Evolutionary conservation across 108 stramenopile species (phyloP).

Genomic region (Mediolabrus comicus): DNA sequence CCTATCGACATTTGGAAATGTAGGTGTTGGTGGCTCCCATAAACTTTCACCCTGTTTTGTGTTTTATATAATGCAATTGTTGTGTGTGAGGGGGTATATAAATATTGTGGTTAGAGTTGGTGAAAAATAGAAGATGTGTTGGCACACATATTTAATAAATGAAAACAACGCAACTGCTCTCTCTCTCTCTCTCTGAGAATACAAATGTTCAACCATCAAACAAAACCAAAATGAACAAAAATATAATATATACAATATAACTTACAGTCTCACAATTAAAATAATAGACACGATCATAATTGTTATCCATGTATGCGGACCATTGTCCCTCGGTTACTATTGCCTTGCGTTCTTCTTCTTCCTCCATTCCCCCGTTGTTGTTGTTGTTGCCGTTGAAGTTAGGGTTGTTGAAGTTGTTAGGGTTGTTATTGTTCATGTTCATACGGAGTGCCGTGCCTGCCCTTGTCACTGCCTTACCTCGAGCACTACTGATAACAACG

Average conservation of each 20-base stretch:
- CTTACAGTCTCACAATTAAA: conserved; percentile 37
- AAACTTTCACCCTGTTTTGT: conserved; percentile 27
- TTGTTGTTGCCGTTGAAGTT: no score
- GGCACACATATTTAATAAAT: no score
- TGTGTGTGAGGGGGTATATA: not conserved
- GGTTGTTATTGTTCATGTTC: no score
- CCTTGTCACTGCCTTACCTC: no score
- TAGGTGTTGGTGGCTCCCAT: conserved; percentile 38
- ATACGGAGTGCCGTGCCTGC: no score
- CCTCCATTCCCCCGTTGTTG: no score
- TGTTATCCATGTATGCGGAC: conserved; percentile 38
- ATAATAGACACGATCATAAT: conserved; percentile 26
- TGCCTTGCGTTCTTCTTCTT: not conserved
- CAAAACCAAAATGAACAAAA: not conserved
- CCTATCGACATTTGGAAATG: conserved; percentile 19
- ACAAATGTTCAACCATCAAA: no score
- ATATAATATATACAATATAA: not conserved
- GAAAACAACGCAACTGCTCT: no score
- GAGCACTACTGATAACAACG: no score
- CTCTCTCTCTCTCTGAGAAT: no score
- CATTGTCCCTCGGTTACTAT: conserved; percentile 37
- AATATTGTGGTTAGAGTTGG: no score
- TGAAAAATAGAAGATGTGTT: not conserved
- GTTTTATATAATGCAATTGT: not conserved
- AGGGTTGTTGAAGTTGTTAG: no score